Evolutionary conservation across 2,329 filamentous ascomycete species (phyloP), one percentile per base, ranked within the genome.

Genomic region (Colletotrichum australisinense): DNA sequence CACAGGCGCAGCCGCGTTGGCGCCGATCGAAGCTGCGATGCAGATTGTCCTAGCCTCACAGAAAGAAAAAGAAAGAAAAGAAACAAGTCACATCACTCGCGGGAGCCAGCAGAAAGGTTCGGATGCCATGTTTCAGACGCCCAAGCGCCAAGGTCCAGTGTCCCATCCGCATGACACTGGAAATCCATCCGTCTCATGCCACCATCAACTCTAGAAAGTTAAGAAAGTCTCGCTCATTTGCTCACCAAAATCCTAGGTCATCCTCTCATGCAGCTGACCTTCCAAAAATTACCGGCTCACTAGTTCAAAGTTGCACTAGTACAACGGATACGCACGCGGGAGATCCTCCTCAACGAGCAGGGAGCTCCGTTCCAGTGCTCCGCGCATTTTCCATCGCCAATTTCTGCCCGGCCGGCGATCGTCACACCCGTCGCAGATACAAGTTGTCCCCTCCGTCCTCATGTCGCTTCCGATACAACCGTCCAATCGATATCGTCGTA

Each of bases 391-490:
- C 53, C 65, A 55, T 38, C 53, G 16, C 22, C 67, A 65, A 70
- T 70, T 56, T 73, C 55, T 65, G 24, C 38, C 55, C 67, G 70
- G 67, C 56, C 70, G 60, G 67, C 55, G 30, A 70, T 73, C 60
- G 67, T 73, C 70, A 24, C 46, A 49, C 32, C 67, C 70, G 70
- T 73, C 60, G 56, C 67, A 73, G 55, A 73, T 70, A 70, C 70
- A 72, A 38, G 22, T 35, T 11, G n/a, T 32, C 30, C 22, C 42
- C 59, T 70, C 60, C 67, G 60, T 65, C 46, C 24, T 70, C 56
- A 65, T 70, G 60, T 73, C 60, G 70, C 70, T 73, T 73, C 55
- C 62, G 65, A 30, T 19, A 24, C 60, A 26, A 52, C 19, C 35
- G 57, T n/a, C 57, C 57, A 49, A 46, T 62, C 38, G 55, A 28